Evolutionary conservation across 805 yeast species (phyloP), one percentile per base, ranked within the genome.

Genomic region (Saccharomyces cerevisiae): DNA sequence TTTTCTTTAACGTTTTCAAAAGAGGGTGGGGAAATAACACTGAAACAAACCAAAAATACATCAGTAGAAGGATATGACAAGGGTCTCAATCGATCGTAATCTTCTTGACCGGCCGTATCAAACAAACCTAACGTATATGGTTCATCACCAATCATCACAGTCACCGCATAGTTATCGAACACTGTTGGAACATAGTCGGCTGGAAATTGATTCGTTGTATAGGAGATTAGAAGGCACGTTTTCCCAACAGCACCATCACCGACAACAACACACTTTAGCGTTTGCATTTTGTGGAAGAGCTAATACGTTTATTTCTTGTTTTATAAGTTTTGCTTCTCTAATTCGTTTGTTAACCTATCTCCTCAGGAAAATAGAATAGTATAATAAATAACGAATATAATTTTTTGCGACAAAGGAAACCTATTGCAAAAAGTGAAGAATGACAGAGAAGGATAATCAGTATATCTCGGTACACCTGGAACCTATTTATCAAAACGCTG

Each of bases 221-320:
- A 92, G 59, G 97, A 91, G 68, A 92, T 92, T 63, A 94, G 80
- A 59, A 94, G 82, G 76, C 98, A 92, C 21, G 98, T 92, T 79
- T 90, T 92, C 65, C 99, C 99, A 59, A 94, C 98, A 63, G 98
- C 98, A 88, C 99, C 99, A 76, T 94, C 99, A 61, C 99, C 99
- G 54, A 94, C 98, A 61, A 92, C 97, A 61, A 94, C 98, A 79
- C 98, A 94, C 75, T 92, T 92, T 72, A 87, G 72, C 50, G 80
- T 76, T 66, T 76, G 79, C 80, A 76, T 76, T 36, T 49, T 63
- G 30, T 48, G 28, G 8, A 13, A 21, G 36, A 14, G 17, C 22
- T 28, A 31, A 9, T 24, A 22, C 30, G 48, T 17, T 36, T 36
- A 17, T 17, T 36, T 17, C 17, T 36, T 36, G 22, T 36, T 36